Base-by-base conservation (phyloP, 1,284 basidiomycete genomes). In the Papiliotrema terrestris region DNA sequence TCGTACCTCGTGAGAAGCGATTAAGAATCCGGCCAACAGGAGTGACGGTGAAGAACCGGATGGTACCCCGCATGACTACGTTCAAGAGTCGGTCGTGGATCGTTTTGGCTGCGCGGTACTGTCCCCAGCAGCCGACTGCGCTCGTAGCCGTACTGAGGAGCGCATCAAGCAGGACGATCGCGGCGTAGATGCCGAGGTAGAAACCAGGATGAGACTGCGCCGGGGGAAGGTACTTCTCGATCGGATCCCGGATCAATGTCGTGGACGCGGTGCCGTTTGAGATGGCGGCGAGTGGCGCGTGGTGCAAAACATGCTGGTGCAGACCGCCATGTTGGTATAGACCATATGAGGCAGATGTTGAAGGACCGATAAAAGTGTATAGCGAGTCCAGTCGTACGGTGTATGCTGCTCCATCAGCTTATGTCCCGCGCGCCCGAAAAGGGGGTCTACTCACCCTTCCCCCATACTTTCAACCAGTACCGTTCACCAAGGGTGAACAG, bases 381-480 rank as follows among this genome's bases (percentile, higher is more conserved):
- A 71, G 22, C 13, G 65, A 52, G 14, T 60, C 55, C 15, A 65
- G 32, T 6, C 54, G 42, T 17, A 63, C 67, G 15, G 50, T 59
- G 57, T 74, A 72, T 11, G 69, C 68, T 69, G 51, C 38, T 42
- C 25, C 37, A 19, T 46, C 32, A 54, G n/a, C 42, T 17, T 6
- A 3, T 41, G 5, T 55, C 29, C 29, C 29, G 5, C 11, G 29
- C 29, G 29, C 29, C 29, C 5, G 29, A 6, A 11, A 32, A 11
- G 41, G 29, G 47, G 29, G 22, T 41, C 20, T 17, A 49, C 64
- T 60, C 45, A 71, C 69, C 75, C 54, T 78, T 71, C 11, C 76
- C 77, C 78, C 80, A 73, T 47, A 87, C 83, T 79, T 83, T 88
- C 61, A 90, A 84, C 87, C 88, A 91, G 8, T 86, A 44, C 74